Base-by-base conservation (phyloP, 371 early-diverging fungal species). In the Rhizopus stolonifer region DNA sequence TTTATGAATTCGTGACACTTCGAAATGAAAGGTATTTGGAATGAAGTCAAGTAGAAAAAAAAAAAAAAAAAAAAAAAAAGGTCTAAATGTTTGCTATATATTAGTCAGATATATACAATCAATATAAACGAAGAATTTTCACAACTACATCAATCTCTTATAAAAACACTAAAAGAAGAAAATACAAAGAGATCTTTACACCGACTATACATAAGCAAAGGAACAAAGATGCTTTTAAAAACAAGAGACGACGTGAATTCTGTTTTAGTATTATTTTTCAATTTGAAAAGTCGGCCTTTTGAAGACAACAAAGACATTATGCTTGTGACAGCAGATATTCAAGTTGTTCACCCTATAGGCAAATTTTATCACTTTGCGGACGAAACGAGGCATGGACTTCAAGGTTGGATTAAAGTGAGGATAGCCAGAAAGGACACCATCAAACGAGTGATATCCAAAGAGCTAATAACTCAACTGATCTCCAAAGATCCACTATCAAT, bases 281-380 rank as follows among this genome's bases (percentile, higher is more conserved):
- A 72, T 34, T 47, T 53, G n/a, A 17, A n/a, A 22, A 25, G 46
- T 6, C 24, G 26, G 6, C 34, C 21, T 5, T 6, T 33, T 15
- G 18, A 33, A 15, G 23, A 46, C 8, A 43, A 58, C 23, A 15
- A 61, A 6, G 52, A 45, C 9, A 26, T 40, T 2, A 53, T 43
- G 21, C 33, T 46, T 3, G 31, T 72, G 5, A 56, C 47, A 15
- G 61, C 64, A 1, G 57, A 70, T 31, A 64, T 62, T 6, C 56
- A 40, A 2, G 43, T 65, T 17, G 73, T 59, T 4, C 68, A 65
- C 17, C 71, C 71, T 17, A 29, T 77, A 2, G 73, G 77, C 0
- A 54, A 60, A 3, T 54, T 64, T 13, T 63, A 63, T 31, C 23
- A 47, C 4, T 55, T 65, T 24, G 61, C 4, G 11, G n/a, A 63